Evolutionary conservation across 495 filamentous ascomycete genomes (phyloP), one percentile per base, ranked within the genome.

Genomic region (Tuber magnatum): DNA sequence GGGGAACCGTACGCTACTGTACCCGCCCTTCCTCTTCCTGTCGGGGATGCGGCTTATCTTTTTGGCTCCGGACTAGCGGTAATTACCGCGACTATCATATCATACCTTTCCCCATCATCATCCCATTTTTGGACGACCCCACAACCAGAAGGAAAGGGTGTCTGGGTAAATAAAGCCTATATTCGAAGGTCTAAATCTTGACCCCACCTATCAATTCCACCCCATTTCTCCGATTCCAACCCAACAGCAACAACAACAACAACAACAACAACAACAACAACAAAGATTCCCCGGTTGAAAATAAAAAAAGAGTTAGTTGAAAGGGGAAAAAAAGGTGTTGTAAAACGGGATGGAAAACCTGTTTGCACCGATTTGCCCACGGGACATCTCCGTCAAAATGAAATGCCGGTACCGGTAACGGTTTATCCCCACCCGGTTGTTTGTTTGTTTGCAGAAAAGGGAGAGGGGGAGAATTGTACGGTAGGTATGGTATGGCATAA

Each of bases 1-100:
- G 56, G 56, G 56, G 4, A 65, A 10, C 56, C 51, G 28, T 61
- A 61, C 51, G 3, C 28, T 28, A 28, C n/a, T n/a, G n/a, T n/a
- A n/a, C 56, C 56, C 56, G 28, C 28, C 56, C 56, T 65, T 65
- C 28, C 56, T 14, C 28, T 65, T 61, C 32, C 32, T 35, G 56
- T 65, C 56, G 56, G 56, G 56, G 56, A 65, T 32, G 56, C n/a
- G 56, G 56, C 56, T 65, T 65, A 32, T 65, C 56, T 65, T 32
- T 65, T 35, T 65, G 56, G 56, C 56, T 65, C 56, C 56, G 16
- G 56, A 65, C 56, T 65, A 65, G 56, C 56, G 56, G 56, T 65
- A 65, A 35, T 20, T 65, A 35, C 56, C 56, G 56, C 12, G 18
- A 6, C 28, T 35, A 2, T 14, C 12, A 5, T 65, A 35, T 28